Evolutionary conservation across 495 filamentous ascomycete genomes (phyloP), one percentile per base, ranked within the genome.

Genomic region (Daldinia vernicosa): DNA sequence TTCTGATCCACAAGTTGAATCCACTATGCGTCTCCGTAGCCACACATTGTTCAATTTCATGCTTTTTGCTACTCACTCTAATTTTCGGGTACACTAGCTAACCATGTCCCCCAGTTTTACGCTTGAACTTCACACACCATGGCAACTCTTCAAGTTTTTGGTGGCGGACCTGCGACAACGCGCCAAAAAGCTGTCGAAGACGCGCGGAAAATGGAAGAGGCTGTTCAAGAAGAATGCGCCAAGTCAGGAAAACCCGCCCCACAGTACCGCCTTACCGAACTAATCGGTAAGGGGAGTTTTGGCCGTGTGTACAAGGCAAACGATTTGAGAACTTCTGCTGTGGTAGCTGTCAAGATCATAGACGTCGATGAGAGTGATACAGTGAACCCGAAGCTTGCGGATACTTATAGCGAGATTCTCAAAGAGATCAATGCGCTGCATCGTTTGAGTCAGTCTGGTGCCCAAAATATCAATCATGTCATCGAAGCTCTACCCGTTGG

Each of bases 241-340:
- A 84, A 81, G 60, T 79, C 80, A 17, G 84, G 83, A 37, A 84
- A 84, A 47, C 79, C 81, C 2, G 69, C 75, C 4, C 86, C 86
- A 0, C 78, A 74, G 6, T 99, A 97, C 70, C 88, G 88, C 12
- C 92, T 99, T 43, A 84, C 91, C 39, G 95, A 98, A 78, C 81
- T 98, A 62, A 95, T 97, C 65, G 95, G 95, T 19, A 98, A 98
- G 79, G 95, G 95, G n/a, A 90, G 90, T 4, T 98, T 93, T 80
- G 96, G 95, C 17, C 89, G 94, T 37, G 95, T 99, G 8, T 99
- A 94, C 84, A 97, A 95, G 79, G 93, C 77, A 30, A 88, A 74
- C 66, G 90, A 82, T 78, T 80, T 79, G 80, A 84, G 79, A 51
- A 82, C 85, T n/a, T 84, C 87, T 26, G 79, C 85, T 19, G 76